Evolutionary conservation across 257 asterid genomes (phyloP), one percentile per base, ranked within the genome.

Genomic region (Mentha longifolia): DNA sequence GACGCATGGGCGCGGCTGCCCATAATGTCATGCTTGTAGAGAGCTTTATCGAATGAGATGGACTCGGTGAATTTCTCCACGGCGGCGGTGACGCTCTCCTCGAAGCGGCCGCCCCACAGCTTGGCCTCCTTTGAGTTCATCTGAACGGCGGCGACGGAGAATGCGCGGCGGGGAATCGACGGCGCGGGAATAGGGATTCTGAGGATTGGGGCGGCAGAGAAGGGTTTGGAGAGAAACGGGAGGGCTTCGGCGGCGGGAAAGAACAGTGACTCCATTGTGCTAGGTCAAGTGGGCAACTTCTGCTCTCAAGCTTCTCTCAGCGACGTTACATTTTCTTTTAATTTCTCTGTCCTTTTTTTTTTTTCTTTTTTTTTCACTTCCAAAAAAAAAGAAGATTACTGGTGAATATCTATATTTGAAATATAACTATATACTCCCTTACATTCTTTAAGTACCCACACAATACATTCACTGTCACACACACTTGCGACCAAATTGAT

Each of bases 101-200:
- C 98, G 41, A 94, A 94, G 39, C 99, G 84, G 16, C 99, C 99
- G 0, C 98, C 99, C 99, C 99, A 94, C 0, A 94, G 89, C 88
- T 94, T 94, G 7, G 77, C 86, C 83, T 94, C 99, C 75, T 91
- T 92, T 56, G 81, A 67, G 59, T 42, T 80, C 89, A 82, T 85
- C 71, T 82, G 76, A 25, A 80, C 73, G 73, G 81, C 77, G 67
- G 84, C 35, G 64, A 65, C 55, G 17, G 86, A 70, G 51, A 72
- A 43, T 61, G 78, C 28, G 51, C 85, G 81, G 60, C 66, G 81
- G 60, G 15, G 54, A 41, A 50, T 43, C 4, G 31, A 57, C 57
- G 60, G 33, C 11, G 62, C 19, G 7, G 62, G 50, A 28, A 39
- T 49, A 49, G 78, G 64, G 45, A 12, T 42, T 46, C 68, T 17